Conservation (phyloP, 2,329 filamentous ascomycete genomes). For the Pestalotiopsis sp. region DNA sequence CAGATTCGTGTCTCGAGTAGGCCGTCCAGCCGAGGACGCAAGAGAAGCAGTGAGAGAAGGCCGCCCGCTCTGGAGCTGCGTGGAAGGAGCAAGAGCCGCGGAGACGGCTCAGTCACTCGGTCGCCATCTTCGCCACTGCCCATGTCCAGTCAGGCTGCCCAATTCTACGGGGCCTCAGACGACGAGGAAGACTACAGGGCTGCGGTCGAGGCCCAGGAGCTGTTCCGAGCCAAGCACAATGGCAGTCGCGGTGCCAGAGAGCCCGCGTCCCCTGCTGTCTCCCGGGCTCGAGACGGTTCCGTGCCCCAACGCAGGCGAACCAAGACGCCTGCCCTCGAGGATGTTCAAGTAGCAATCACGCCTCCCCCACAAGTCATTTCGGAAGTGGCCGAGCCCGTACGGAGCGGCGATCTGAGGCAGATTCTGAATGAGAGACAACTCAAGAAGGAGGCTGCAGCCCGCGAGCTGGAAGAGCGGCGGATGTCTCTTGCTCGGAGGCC, state of each 20-base stretch:
- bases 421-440: slow-evolving; percentile 64
- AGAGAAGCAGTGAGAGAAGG: slow-evolving; percentile 49
- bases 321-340: slow-evolving; percentile 29
- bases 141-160: slow-evolving; percentile 63
- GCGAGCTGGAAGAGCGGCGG: slow-evolving; percentile 86
- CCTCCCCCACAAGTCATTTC: slow-evolving; percentile 8
- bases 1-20: slow-evolving; percentile 44
- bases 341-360: slow-evolving; percentile 32
- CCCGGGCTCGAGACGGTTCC: slow-evolving; percentile 38
- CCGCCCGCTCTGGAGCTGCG: slow-evolving; percentile 53
- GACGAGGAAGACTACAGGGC: slow-evolving; percentile 65
- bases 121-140: slow-evolving; percentile 84
- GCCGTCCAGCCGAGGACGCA: slow-evolving; percentile 51
- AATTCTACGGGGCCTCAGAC: slow-evolving; percentile 57
- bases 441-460: slow-evolving; percentile 76
- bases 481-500: slow-evolving; percentile 81
- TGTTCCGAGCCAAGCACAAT: slow-evolving; percentile 58
- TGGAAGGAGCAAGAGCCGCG: slow-evolving; percentile 66
- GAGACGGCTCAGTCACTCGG: slow-evolving; percentile 58
- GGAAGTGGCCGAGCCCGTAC: slow-evolving; percentile 34
- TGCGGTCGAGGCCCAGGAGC: slow-evolving; percentile 56
- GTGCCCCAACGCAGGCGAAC: slow-evolving; percentile 40
- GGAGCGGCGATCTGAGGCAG: slow-evolving; percentile 56
- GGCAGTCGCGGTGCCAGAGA: slow-evolving; percentile 49
- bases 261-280: slow-evolving; percentile 31